Evolutionary conservation across 768 basidiomycete species (phyloP).

Genomic region (Boletus reticulatus): DNA sequence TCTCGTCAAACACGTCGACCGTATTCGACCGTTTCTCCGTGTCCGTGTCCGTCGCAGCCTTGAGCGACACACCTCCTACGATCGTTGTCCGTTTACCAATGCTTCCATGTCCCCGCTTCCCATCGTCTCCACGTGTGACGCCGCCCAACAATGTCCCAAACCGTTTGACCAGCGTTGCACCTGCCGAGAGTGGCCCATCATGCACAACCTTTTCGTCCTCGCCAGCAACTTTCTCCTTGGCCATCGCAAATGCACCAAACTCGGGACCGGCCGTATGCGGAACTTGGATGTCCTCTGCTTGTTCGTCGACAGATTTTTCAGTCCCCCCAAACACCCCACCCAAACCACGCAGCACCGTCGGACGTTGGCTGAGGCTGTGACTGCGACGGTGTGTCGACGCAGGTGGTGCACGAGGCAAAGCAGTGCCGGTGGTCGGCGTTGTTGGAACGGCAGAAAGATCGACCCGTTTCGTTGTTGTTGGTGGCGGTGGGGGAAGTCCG

Average conservation of each 20-base stretch:
- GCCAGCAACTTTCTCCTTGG: constrained; percentile 30
- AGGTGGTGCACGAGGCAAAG: constrained; percentile 66
- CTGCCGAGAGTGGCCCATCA: constrained; percentile 45
- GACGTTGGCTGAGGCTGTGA: constrained; percentile 80
- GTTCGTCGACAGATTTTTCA: constrained; percentile 41
- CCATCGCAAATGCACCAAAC: constrained; percentile 48
- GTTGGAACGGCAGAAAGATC: constrained; percentile 25
- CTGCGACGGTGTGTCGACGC: constrained; percentile 79
- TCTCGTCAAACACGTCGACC: constrained; percentile 21
- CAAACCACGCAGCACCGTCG: constrained; percentile 52
- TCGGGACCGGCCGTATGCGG: constrained; percentile 71
- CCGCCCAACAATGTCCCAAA: constrained; percentile 63
- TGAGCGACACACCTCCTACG: constrained; percentile 40
- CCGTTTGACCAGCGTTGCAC: constrained; percentile 72
- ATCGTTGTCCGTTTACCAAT: constrained; percentile 50
- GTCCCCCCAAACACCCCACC: constrained; percentile 55
- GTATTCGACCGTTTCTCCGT: constrained; percentile 30
- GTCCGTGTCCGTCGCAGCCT: constrained; percentile 37
- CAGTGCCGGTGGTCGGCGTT: constrained; percentile 28
- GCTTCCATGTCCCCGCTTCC: constrained; percentile 37
- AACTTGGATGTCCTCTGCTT: constrained; percentile 36
- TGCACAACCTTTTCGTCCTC: constrained; percentile 25
- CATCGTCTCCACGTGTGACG: constrained; percentile 45
- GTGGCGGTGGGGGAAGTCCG: constrained; percentile 43
- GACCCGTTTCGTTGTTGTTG: constrained; percentile 25